Conservation (phyloP, 164 flowering plant genomes). For the Berberis thunbergii region DNA sequence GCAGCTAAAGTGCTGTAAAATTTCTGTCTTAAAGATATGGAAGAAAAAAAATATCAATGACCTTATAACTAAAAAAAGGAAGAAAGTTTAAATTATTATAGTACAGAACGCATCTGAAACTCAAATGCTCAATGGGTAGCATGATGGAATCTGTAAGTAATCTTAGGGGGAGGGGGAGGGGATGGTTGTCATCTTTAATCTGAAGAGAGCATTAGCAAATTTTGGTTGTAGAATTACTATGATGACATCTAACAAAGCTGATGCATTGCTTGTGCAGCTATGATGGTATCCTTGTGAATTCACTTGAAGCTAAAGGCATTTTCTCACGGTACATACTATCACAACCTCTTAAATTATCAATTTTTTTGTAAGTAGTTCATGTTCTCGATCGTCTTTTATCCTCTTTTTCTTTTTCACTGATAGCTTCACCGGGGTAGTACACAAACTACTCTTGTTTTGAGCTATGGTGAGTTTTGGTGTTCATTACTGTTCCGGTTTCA, state of each 20-base stretch:
- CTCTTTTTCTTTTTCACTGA: background rate
- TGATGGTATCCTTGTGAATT: slow-evolving; percentile 76
- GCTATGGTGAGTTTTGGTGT: too few species aligned
- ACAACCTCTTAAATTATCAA: background rate
- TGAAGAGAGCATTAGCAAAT: background rate
- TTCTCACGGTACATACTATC: slow-evolving; percentile 43
- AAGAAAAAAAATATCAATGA: too few species aligned
- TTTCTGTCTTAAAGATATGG: too few species aligned
- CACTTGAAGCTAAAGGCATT: slow-evolving; percentile 56
- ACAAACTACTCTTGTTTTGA: too few species aligned
- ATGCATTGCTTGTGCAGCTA: slow-evolving; percentile 46
- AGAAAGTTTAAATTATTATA: too few species aligned
- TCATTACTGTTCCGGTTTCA: too few species aligned
- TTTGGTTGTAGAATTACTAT: too few species aligned
- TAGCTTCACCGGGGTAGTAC: too few species aligned
- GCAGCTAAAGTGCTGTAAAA: too few species aligned
- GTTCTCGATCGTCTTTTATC: background rate
- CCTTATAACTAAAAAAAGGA: too few species aligned
- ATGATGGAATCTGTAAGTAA: background rate
- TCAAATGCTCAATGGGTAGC: background rate
- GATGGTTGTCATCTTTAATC: background rate
- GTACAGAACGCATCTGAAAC: background rate
- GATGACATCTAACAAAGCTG: too few species aligned
- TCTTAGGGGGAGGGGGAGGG: background rate
- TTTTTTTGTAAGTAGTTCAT: background rate